phyloP scores from a whole-genome alignment of 495 filamentous ascomycete species.

The Podospora pseudocomata region DNA sequence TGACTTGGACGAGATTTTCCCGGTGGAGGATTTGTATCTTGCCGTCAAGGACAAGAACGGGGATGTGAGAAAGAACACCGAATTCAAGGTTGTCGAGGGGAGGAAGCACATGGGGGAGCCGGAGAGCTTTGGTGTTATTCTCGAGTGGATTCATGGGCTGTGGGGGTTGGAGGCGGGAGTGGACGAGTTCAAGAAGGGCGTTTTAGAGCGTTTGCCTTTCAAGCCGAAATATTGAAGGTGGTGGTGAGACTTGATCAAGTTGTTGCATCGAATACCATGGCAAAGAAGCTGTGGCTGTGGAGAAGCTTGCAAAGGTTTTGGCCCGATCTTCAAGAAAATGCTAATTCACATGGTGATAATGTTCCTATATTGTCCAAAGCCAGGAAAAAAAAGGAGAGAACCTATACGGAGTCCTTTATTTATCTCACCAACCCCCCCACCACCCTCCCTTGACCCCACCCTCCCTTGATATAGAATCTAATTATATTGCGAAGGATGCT shows the following conservation, averaged over 20 bases:
- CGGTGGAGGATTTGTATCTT: slow-evolving; percentile 63
- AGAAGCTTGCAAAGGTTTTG: no score
- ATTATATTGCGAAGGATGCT: no score
- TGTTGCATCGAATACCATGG: no score
- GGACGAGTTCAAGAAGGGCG: slow-evolving; percentile 6
- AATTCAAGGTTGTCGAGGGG: slow-evolving; percentile 46
- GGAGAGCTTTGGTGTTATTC: slow-evolving; percentile 22
- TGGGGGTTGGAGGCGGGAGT: slow-evolving; percentile 22
- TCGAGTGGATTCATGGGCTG: slow-evolving; percentile 26
- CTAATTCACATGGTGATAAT: no score
- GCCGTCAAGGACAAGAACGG: slow-evolving; percentile 49
- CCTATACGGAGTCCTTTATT: no score
- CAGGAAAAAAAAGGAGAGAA: no score
- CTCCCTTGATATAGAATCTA: no score
- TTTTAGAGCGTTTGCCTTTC: neutral
- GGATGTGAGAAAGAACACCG: slow-evolving; percentile 50
- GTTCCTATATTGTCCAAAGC: no score
- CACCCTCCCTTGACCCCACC: no score
- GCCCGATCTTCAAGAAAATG: no score
- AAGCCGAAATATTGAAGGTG: neutral
- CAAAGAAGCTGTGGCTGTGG: no score
- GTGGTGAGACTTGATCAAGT: neutral
- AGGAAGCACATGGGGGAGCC: slow-evolving; percentile 31
- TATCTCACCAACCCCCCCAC: no score
- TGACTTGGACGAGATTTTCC: slow-evolving; percentile 63